phyloP scores from a whole-genome alignment of 306 rosid species.

The Cucurbita pepo region DNA sequence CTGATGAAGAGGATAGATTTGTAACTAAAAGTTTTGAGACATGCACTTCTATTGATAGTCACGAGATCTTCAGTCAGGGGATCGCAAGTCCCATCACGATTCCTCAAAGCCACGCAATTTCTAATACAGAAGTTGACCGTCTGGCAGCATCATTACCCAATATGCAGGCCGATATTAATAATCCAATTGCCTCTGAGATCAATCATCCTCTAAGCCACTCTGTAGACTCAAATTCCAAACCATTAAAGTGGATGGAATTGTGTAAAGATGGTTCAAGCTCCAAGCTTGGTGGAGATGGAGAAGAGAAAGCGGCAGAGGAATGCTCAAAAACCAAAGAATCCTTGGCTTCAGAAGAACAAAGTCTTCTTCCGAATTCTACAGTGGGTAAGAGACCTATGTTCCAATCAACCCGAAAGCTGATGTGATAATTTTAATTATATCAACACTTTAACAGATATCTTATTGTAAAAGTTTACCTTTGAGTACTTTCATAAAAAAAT shows the following conservation, averaged over 20 bases:
- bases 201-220: slow-evolving; percentile 38
- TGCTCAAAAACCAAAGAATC: slow-evolving; percentile 13
- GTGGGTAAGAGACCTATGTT: slow-evolving; percentile 29
- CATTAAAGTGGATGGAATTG: slow-evolving; percentile 15
- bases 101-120: slow-evolving; percentile 18
- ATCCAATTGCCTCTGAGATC: slow-evolving; percentile 12
- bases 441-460: not conserved
- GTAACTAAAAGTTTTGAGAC: slow-evolving; percentile 8
- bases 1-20: slow-evolving; percentile 13
- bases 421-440: too few relatives aligned
- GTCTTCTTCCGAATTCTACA: slow-evolving; percentile 16
- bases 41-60: slow-evolving; percentile 15
- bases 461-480: not conserved
- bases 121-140: slow-evolving; percentile 21
- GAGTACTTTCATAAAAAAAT: not conserved
- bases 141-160: slow-evolving; percentile 50
- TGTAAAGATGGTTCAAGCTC: slow-evolving; percentile 20
- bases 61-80: slow-evolving; percentile 15
- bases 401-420: too few relatives aligned
- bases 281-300: slow-evolving; percentile 21
- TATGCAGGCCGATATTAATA: slow-evolving; percentile 16
- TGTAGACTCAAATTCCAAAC: slow-evolving; percentile 31
- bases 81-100: slow-evolving; percentile 31
- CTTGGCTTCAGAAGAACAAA: slow-evolving; percentile 24
- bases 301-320: slow-evolving; percentile 19